Evolutionary conservation across 2,329 filamentous ascomycete species (phyloP), one percentile per base, ranked within the genome.

Genomic region (Raffaelea albimanens): DNA sequence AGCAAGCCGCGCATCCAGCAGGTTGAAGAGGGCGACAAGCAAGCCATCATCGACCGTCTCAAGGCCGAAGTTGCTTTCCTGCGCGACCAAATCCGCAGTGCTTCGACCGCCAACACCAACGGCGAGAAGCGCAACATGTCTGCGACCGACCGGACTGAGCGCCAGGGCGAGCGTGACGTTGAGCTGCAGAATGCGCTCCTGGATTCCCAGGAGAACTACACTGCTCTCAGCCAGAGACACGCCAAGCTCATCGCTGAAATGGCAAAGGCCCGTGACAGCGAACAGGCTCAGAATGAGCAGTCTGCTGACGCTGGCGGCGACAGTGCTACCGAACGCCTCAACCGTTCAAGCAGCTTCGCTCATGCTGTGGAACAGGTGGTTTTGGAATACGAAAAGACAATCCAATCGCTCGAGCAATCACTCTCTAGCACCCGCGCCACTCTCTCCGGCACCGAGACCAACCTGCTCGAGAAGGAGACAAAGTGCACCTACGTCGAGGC

Each of bases 381-480:
- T 3, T 71, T 97, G 43, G 93, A 98, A 66, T 98, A 98, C 61
- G 94, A 98, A 64, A 97, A 95, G 73, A 98, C 94, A 0, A 98
- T 98, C 44, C 90, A 97, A 63, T 85, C 80, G 46, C 76, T 98
- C 16, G 93, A 98, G 64, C 82, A 89, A 44, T 96, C 90, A 2
- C 77, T 98, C 14, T 90, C 90, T 1, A 93, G 82, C 59, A 97
- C 93, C 1, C 80, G 93, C 49, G 76, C 85, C 31, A 88, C 87
- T 0, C 72, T 98, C 23, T 85, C 93, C 11, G 83, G 72, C 53
- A 90, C 86, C 0, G 94, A 98, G 63, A 93, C 89, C 47, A 84
- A 72, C 49, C 72, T 98, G 21, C 73, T 97, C 3, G 94, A 98
- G 63, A 93, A 86, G 62, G 93, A 98, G 66, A 93, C 87, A 13